A percentile compares a stretch with the other conserved stretches of the same genome.
Evolutionary conservation across 768 basidiomycete species (phyloP).

Genomic region (Lentinula detonsa): DNA sequence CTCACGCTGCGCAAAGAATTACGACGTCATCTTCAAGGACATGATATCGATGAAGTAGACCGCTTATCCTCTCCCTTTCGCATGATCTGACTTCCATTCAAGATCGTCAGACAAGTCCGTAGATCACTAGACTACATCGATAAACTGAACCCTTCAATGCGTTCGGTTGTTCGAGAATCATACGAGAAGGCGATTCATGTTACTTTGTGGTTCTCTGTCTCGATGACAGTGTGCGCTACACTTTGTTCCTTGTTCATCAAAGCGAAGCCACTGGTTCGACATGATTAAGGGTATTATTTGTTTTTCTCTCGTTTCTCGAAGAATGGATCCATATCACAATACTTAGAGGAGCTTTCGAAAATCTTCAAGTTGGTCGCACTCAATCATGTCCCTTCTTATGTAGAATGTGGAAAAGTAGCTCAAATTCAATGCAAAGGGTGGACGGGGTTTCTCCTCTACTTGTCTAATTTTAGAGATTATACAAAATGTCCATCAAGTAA

Average conservation of each 20-base stretch:
- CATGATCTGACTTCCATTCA: background rate
- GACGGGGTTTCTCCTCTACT: too few species aligned
- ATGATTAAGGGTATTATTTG: background rate
- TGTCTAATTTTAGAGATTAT: too few species aligned
- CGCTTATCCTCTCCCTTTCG: background rate
- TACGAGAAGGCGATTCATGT: slow-evolving; percentile 35
- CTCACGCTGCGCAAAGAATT: background rate
- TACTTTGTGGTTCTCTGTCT: slow-evolving; percentile 41
- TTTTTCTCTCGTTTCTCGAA: too few species aligned
- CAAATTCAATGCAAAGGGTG: too few species aligned
- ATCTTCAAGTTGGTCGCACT: too few species aligned
- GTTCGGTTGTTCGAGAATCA: background rate
- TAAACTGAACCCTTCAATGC: background rate
- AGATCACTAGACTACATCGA: background rate
- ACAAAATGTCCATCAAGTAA: too few species aligned
- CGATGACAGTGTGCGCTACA: slow-evolving; percentile 31
- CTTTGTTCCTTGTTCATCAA: slow-evolving; percentile 45
- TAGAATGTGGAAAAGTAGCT: too few species aligned
- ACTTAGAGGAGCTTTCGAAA: too few species aligned
- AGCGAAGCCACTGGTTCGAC: slow-evolving; percentile 30
- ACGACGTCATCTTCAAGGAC: background rate
- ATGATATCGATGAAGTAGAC: background rate
- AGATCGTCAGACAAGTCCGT: background rate
- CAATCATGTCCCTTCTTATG: too few species aligned
- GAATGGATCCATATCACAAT: too few species aligned